Evolutionary conservation across 495 filamentous ascomycete genomes (phyloP).

Genomic region (Coniosporium apollinis): DNA sequence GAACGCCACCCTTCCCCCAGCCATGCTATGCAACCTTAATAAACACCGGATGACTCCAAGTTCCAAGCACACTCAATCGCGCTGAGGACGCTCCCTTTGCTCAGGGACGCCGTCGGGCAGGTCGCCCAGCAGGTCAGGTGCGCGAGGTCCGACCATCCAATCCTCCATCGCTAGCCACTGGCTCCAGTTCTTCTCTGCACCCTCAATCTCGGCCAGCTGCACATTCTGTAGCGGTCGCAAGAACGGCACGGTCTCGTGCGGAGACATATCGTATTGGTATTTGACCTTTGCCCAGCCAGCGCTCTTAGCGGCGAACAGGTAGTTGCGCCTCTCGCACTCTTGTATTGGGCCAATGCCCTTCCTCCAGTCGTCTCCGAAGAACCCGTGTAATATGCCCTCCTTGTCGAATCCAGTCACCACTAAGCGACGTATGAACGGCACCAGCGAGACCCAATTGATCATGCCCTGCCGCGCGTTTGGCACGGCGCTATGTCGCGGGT

Average conservation of each 20-base stretch:
- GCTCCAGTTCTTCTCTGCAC: constrained; percentile 67
- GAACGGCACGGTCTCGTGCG: constrained; percentile 72
- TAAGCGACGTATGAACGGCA: constrained; percentile 79
- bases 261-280: constrained; percentile 69
- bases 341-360: constrained; percentile 64
- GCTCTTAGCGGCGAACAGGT: constrained; percentile 86
- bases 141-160: constrained; percentile 71
- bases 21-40: background rate
- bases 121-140: constrained; percentile 23
- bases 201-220: constrained; percentile 62
- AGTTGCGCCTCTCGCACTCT: constrained; percentile 84
- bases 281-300: constrained; percentile 78
- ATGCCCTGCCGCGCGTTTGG: constrained; percentile 9
- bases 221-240: constrained; percentile 61
- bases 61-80: too few relatives aligned
- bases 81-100: too few relatives aligned
- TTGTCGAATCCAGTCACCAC: constrained; percentile 85
- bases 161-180: constrained; percentile 89
- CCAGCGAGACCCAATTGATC: constrained; percentile 45
- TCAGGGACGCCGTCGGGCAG: background rate
- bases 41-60: too few relatives aligned
- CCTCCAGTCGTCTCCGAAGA: constrained; percentile 87
- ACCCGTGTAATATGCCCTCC: constrained; percentile 71
- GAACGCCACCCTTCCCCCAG: background rate
- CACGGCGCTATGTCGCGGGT: constrained; percentile 12